phyloP scores from a whole-genome alignment of 352 stramenopile species.

The Pythium phragmiticola region DNA sequence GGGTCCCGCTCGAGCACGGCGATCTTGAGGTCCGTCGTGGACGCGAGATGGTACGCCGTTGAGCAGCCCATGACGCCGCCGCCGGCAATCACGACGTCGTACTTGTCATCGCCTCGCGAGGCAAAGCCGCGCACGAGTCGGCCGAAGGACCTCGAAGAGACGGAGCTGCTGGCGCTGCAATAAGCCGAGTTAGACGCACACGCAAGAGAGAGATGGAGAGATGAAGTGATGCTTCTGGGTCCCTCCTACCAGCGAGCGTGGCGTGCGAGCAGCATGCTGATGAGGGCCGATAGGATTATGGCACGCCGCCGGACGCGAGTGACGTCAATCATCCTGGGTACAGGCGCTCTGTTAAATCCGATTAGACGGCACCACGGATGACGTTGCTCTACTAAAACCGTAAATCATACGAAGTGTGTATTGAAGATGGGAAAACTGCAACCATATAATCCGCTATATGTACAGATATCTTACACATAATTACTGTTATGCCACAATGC shows the following conservation, averaged over 20 bases:
- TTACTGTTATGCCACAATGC: neutral
- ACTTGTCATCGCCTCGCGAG: constrained; percentile 26
- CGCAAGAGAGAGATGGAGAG: neutral
- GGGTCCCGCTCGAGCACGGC: constrained; percentile 72
- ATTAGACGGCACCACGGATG: constrained; percentile 21
- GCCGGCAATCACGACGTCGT: constrained; percentile 78
- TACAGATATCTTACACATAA: neutral
- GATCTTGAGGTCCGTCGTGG: constrained; percentile 66
- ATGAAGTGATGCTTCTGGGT: neutral
- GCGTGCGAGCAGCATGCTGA: constrained; percentile 9
- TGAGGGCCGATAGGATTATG: neutral
- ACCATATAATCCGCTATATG: neutral
- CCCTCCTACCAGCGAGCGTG: constrained; percentile 6
- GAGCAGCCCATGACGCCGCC: constrained; percentile 86
- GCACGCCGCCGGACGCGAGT: neutral
- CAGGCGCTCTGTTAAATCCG: constrained; percentile 16
- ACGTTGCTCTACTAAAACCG: constrained; percentile 6
- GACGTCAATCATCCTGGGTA: constrained; percentile 15
- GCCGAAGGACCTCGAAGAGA: neutral
- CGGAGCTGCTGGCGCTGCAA: neutral
- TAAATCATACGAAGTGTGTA: neutral
- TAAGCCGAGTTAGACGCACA: neutral
- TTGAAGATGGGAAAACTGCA: constrained; percentile 21
- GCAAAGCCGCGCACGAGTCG: constrained; percentile 8
- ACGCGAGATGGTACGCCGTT: constrained; percentile 81